A percentile compares a stretch with the other conserved stretches of the same genome.
Evolutionary conservation across 2,329 filamentous ascomycete genomes (phyloP).

Genomic region (Cladosporium sphaerospermum): DNA sequence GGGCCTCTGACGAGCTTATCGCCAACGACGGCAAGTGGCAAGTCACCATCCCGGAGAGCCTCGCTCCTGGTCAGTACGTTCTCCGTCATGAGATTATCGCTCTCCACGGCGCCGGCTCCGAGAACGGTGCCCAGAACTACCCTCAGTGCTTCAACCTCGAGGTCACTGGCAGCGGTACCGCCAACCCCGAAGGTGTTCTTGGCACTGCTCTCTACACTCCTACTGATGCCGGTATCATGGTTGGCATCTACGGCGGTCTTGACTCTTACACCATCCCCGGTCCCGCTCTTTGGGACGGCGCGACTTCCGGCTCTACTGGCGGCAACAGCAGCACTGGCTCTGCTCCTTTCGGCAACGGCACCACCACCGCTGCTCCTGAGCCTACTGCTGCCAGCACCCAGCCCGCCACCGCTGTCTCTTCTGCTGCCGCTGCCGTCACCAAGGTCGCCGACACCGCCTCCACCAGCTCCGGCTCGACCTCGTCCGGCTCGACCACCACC

Average conservation of each 20-base stretch:
- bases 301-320: constrained; percentile 2
- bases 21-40: constrained; percentile 19
- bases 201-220: constrained; percentile 51
- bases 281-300: constrained; percentile 9
- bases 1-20: constrained; percentile 51
- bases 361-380: background rate
- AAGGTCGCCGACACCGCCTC: constrained; percentile 16
- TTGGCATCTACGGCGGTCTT: constrained; percentile 6
- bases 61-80: constrained; percentile 55
- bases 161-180: constrained; percentile 50
- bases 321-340: background rate
- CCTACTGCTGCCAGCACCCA: background rate
- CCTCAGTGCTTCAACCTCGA: constrained; percentile 53
- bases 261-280: constrained; percentile 9
- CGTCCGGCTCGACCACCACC: constrained; percentile 1
- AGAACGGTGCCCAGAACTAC: constrained; percentile 42
- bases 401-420: background rate
- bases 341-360: background rate
- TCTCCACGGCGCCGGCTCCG: constrained; percentile 47
- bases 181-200: constrained; percentile 39
- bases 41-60: constrained; percentile 48
- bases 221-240: constrained; percentile 6
- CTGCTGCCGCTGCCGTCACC: constrained; percentile 11
- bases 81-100: constrained; percentile 56
- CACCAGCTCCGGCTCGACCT: constrained; percentile 5